Evolutionary conservation across 1,284 basidiomycete species (phyloP).

Genomic region (Singerocomus rubriflavus): DNA sequence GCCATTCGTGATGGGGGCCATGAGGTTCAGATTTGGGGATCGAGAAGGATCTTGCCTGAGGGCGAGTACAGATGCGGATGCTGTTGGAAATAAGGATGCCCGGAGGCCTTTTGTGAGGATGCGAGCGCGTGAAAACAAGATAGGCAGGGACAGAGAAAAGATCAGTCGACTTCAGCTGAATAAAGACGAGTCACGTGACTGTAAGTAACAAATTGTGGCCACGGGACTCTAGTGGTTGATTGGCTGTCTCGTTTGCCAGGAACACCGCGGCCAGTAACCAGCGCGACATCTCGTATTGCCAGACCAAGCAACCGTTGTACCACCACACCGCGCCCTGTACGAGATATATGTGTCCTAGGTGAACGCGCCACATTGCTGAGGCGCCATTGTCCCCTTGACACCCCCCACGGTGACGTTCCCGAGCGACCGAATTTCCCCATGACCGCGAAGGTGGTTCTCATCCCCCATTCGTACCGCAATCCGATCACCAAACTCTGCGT

Average conservation of each 20-base stretch:
- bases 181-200: constrained; percentile 10
- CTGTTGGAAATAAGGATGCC: constrained; percentile 27
- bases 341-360: not conserved
- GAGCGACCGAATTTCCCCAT: not conserved
- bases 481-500: not conserved
- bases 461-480: not conserved
- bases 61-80: constrained; percentile 18
- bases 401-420: not conserved
- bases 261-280: no score
- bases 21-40: constrained; percentile 25
- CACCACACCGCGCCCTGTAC: not conserved
- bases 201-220: constrained; percentile 8
- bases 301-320: not conserved
- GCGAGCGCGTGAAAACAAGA: constrained; percentile 29
- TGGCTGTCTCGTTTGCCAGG: not conserved
- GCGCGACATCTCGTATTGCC: no score
- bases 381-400: not conserved
- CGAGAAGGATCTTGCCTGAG: constrained; percentile 14
- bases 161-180: constrained; percentile 4
- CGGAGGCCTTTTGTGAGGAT: constrained; percentile 23
- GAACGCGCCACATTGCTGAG: not conserved
- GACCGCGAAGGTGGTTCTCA: not conserved
- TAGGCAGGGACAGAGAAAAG: constrained; percentile 5
- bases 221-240: no score
- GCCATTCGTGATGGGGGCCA: constrained; percentile 44